phyloP scores from a whole-genome alignment of 441 rosid genomes.

The Gossypium lobatum region DNA sequence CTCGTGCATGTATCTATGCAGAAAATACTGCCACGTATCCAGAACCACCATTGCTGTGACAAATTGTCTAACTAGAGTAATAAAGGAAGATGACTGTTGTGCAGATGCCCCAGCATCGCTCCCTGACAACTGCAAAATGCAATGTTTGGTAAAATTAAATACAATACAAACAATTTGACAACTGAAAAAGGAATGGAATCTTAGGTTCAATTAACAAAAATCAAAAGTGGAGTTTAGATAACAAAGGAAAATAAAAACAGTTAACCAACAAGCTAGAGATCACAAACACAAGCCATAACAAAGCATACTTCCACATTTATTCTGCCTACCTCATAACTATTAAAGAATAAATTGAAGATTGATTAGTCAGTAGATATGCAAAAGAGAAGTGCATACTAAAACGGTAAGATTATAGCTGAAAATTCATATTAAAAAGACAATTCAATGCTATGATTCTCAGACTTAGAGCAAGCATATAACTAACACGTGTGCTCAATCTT shows the following conservation, averaged over 20 bases:
- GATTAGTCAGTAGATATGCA: not conserved
- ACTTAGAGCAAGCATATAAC: not conserved
- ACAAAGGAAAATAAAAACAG: not conserved
- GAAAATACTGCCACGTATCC: conserved; percentile 93
- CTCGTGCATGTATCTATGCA: conserved; percentile 86
- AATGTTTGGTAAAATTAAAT: not conserved
- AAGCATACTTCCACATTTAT: not conserved
- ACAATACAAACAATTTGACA: not conserved
- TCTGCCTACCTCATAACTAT: not conserved
- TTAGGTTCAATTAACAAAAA: not conserved
- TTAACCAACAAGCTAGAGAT: not conserved
- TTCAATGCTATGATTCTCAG: not conserved
- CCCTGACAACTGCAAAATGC: conserved; percentile 51
- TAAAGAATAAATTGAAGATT: not conserved
- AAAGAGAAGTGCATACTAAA: not conserved
- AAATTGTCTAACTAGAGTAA: conserved; percentile 56
- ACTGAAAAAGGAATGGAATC: not conserved
- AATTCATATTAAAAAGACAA: not conserved
- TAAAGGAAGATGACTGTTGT: conserved; percentile 37
- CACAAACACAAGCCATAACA: conserved; percentile 4
- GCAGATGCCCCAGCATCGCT: conserved; percentile 30
- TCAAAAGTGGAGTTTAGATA: not conserved
- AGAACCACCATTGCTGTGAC: conserved; percentile 66
- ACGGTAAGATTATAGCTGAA: not conserved
- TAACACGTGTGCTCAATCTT: not conserved